Percentiles rank a stretch among this genome's conserved stretches.
phyloP scores from a whole-genome alignment of 306 rosid species.

The Vicia sativa region DNA sequence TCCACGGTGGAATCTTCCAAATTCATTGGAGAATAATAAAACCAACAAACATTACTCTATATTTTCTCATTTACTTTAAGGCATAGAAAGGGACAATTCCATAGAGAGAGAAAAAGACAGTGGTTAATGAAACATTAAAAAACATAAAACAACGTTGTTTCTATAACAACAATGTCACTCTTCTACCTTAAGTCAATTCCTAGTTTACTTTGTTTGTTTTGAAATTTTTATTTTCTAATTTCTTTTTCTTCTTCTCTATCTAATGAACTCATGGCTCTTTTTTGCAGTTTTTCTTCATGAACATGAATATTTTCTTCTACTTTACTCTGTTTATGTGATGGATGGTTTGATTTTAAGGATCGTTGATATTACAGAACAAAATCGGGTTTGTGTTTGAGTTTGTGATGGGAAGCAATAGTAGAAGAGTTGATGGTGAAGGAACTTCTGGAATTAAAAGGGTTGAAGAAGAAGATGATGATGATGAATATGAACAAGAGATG shows the following conservation, averaged over 20 bases:
- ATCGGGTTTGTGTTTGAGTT: background rate
- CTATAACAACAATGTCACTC: conserved; percentile 51
- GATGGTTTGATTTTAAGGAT: conserved; percentile 31
- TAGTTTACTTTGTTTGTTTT: conserved; percentile 46
- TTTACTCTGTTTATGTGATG: conserved; percentile 24
- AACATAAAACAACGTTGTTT: conserved; percentile 2
- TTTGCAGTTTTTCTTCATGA: conserved; percentile 32
- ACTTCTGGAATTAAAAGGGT: conserved; percentile 49
- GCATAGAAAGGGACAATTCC: conserved; percentile 28
- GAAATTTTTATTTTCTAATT: conserved; percentile 48
- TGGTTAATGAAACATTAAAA: conserved; percentile 19
- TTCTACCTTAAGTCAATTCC: conserved; percentile 51
- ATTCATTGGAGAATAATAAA: conserved; percentile 78
- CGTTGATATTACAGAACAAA: conserved; percentile 16
- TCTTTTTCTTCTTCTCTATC: conserved; percentile 10
- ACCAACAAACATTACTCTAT: conserved; percentile 37
- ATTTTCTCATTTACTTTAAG: conserved; percentile 48
- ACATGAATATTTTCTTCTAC: conserved; percentile 39
- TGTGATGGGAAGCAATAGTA: conserved; percentile 57
- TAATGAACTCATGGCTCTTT: conserved; percentile 42
- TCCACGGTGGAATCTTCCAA: conserved; percentile 65
- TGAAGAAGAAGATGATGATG: conserved; percentile 37
- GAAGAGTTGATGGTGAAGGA: conserved; percentile 48
- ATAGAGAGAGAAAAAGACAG: background rate
- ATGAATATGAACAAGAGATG: conserved; percentile 41